phyloP scores from a whole-genome alignment of 441 rosid species.

The Capsella rubella region DNA sequence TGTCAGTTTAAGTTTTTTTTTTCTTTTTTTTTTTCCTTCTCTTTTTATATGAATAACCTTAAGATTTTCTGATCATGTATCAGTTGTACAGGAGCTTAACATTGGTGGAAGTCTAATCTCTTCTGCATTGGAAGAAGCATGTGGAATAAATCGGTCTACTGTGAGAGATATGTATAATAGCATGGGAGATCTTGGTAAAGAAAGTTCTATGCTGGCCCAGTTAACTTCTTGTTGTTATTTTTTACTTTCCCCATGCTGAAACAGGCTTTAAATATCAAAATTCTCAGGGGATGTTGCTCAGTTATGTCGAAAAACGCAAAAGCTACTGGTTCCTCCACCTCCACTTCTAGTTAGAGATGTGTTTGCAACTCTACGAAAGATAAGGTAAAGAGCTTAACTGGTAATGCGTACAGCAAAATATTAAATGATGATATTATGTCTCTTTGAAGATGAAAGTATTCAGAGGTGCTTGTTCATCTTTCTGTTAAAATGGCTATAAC shows the following conservation, averaged over 20 bases:
- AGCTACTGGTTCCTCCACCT: slow-evolving; percentile 73
- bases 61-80: slow-evolving; percentile 23
- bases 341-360: slow-evolving; percentile 76
- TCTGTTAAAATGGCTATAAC: not conserved
- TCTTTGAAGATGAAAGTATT: not conserved
- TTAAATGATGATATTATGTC: slow-evolving; percentile 1
- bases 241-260: slow-evolving; percentile 36
- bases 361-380: slow-evolving; percentile 64
- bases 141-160: slow-evolving; percentile 74
- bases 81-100: slow-evolving; percentile 66
- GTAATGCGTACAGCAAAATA: not conserved
- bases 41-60: slow-evolving; percentile 1
- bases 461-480: slow-evolving; percentile 14
- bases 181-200: slow-evolving; percentile 89
- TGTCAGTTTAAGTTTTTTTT: slow-evolving; percentile 51
- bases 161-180: slow-evolving; percentile 79
- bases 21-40: slow-evolving; percentile 6
- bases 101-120: slow-evolving; percentile 84
- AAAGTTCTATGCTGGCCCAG: slow-evolving; percentile 7
- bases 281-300: slow-evolving; percentile 88
- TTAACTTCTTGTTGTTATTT: slow-evolving; percentile 3
- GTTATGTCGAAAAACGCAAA: slow-evolving; percentile 80
- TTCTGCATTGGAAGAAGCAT: slow-evolving; percentile 85
- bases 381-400: slow-evolving; percentile 60
- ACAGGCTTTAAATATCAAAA: slow-evolving; percentile 4